Conservation (phyloP, 768 basidiomycete genomes). For the Leccinum barrowsii region DNA sequence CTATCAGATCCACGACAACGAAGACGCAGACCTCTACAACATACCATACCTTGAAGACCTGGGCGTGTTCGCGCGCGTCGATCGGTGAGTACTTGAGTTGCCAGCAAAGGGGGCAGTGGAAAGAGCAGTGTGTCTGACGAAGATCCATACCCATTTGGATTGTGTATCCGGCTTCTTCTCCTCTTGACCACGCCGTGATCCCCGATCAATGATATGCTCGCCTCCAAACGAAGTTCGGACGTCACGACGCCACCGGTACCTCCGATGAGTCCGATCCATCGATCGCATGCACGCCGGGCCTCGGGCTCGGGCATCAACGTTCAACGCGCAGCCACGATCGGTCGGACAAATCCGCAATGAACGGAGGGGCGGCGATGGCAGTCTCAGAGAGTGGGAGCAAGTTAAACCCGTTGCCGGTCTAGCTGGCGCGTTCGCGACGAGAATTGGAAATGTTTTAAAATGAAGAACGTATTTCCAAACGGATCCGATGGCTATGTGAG, state of each 20-base stretch:
- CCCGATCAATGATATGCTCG: background rate
- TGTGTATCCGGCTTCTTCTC: background rate
- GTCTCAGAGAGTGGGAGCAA: slow-evolving; percentile 50
- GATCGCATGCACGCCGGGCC: slow-evolving; percentile 32
- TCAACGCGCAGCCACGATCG: slow-evolving; percentile 39
- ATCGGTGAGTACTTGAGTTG: slow-evolving; percentile 29
- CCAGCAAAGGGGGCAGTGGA: background rate
- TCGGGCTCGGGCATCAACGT: slow-evolving; percentile 53
- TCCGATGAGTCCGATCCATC: background rate
- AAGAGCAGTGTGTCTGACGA: background rate
- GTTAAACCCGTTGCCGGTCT: background rate
- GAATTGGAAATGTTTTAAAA: background rate
- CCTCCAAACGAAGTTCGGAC: background rate
- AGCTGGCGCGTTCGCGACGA: background rate
- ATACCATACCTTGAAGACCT: slow-evolving; percentile 56
- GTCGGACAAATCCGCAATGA: slow-evolving; percentile 41
- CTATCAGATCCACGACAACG: slow-evolving; percentile 56
- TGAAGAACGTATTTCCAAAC: background rate
- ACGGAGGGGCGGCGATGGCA: slow-evolving; percentile 54
- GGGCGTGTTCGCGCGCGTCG: slow-evolving; percentile 40
- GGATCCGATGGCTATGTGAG: background rate
- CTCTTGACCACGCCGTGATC: background rate
- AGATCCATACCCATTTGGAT: background rate
- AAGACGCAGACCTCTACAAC: slow-evolving; percentile 56
- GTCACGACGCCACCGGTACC: background rate